These are phyloP conservation scores for Exidia glandulosa DNA, from an alignment of 768 basidiomycete species.

Conservation along the genomic window DNA sequence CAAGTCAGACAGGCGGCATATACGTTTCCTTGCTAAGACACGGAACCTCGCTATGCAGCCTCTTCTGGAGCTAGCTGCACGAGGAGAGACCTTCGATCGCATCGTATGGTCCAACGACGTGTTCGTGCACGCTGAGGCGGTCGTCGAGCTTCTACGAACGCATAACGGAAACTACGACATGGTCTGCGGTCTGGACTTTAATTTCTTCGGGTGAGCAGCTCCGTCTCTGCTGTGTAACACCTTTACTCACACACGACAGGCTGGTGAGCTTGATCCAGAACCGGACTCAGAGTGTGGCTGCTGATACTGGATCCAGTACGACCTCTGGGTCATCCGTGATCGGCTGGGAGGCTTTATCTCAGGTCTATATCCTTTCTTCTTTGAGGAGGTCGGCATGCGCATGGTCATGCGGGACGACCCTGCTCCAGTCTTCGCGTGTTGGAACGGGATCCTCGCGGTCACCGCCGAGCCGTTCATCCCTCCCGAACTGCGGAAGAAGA, in stretches of 20 bases:
- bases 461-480: conserved; percentile 31
- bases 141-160: conserved; percentile 29
- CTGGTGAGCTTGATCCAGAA: background rate
- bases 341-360: conserved; percentile 21
- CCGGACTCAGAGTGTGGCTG: background rate
- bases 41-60: conserved; percentile 34
- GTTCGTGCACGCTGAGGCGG: conserved; percentile 27
- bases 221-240: background rate
- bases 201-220: conserved; percentile 13
- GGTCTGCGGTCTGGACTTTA: conserved; percentile 32
- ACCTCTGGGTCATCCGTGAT: conserved; percentile 28
- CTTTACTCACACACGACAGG: background rate
- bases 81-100: conserved; percentile 15
- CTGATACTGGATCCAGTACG: conserved; percentile 15
- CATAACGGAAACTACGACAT: conserved; percentile 31
- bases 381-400: conserved; percentile 24
- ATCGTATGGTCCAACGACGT: conserved; percentile 35
- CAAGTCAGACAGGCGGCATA: conserved; percentile 20
- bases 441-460: conserved; percentile 35
- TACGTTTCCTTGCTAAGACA: conserved; percentile 26
- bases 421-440: conserved; percentile 34
- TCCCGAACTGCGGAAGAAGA: conserved; percentile 23
- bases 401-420: conserved; percentile 28
- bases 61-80: conserved; percentile 18
- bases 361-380: conserved; percentile 29